A percentile compares a stretch with the other conserved stretches of the same genome.
Conservation (phyloP, 1,284 basidiomycete species). For the Polyporus tsugae region DNA sequence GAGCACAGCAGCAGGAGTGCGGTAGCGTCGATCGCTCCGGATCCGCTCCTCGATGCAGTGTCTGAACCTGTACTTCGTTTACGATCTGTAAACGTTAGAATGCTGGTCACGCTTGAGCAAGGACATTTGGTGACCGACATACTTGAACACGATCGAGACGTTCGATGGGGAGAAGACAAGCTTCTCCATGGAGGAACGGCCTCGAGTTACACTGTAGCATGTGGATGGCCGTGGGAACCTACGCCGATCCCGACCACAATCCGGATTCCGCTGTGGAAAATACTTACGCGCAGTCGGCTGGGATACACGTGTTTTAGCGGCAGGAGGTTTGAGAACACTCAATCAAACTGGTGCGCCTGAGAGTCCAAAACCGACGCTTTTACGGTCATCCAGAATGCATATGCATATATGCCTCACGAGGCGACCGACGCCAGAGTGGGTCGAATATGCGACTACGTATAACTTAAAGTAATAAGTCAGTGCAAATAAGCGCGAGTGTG, state of each 20-base stretch:
- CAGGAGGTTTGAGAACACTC: neutral
- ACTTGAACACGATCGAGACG: neutral
- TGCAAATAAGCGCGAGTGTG: neutral
- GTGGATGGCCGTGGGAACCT: neutral
- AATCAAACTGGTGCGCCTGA: neutral
- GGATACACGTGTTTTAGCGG: neutral
- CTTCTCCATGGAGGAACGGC: neutral
- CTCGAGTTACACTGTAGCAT: neutral
- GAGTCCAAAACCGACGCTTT: neutral
- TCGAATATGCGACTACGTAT: too few species aligned
- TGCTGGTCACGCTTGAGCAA: neutral
- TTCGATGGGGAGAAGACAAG: neutral
- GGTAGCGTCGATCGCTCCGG: too few species aligned
- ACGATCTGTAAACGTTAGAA: neutral
- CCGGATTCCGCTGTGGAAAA: too few species aligned
- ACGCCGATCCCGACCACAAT: neutral
- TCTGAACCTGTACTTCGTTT: too few species aligned
- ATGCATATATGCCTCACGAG: neutral
- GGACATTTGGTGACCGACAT: neutral
- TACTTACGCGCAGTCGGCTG: neutral
- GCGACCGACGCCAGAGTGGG: neutral
- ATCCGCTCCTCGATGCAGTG: too few species aligned
- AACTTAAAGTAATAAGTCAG: too few species aligned
- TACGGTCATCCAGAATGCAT: too few species aligned
- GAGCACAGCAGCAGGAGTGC: too few species aligned